Conservation (phyloP, 306 rosid genomes). For the Sechiopsis laciniata region DNA sequence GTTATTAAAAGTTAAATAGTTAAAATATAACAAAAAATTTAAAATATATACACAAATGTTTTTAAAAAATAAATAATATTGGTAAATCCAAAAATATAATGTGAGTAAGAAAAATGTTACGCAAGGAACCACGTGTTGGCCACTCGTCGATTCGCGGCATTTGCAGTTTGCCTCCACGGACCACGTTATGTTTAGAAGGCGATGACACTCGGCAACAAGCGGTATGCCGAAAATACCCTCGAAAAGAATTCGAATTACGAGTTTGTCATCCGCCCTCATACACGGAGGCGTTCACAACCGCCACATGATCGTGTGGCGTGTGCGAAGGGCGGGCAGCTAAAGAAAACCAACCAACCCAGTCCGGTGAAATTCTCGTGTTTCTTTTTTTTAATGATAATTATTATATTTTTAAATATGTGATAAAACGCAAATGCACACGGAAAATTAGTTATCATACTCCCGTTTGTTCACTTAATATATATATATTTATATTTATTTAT, state of each 20-base stretch:
- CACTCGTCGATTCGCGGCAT: not conserved
- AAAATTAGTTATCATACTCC: no score
- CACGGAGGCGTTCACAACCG: constrained; percentile 15
- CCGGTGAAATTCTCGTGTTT: constrained; percentile 15
- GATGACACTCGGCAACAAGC: not conserved
- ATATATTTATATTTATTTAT: no score
- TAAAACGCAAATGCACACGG: not conserved
- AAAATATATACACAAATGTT: no score
- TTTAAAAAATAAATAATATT: no score
- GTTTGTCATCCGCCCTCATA: constrained; percentile 14
- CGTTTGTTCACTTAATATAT: no score
- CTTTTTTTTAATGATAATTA: no score
- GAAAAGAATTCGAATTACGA: not conserved
- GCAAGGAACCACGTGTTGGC: constrained; percentile 23
- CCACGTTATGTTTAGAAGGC: constrained; percentile 26
- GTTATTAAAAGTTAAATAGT: no score
- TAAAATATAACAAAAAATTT: no score
- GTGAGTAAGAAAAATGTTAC: not conserved
- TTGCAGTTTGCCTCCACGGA: constrained; percentile 26
- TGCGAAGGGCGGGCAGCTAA: constrained; percentile 25
- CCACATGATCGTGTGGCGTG: constrained; percentile 30
- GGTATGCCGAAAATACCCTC: constrained; percentile 26
- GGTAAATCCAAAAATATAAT: no score
- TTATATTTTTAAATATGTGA: no score
- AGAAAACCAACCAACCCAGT: constrained; percentile 23